phyloP scores from a whole-genome alignment of 192 early-diverging fungal genomes.

The Phycomyces nitens region DNA sequence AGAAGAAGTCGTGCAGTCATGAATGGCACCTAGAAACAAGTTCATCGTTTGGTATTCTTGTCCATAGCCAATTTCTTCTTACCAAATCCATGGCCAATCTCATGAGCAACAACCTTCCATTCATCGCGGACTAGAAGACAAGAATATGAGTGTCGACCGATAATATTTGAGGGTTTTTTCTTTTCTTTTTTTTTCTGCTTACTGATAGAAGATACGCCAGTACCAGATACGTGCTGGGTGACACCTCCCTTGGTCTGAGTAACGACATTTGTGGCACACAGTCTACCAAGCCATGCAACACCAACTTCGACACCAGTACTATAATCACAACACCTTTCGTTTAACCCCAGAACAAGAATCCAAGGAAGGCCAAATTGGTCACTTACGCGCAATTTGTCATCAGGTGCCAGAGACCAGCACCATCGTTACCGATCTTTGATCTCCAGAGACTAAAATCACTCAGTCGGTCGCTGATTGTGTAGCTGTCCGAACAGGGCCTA shows the following conservation, averaged over 20 bases:
- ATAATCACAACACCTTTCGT: not conserved
- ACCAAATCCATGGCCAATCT: conserved; percentile 83
- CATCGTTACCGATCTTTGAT: conserved; percentile 63
- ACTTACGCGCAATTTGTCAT: conserved; percentile 76
- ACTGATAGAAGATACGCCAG: conserved; percentile 80
- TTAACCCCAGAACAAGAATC: not conserved
- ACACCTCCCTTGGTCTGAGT: conserved; percentile 43
- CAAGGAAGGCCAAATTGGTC: not conserved
- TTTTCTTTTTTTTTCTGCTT: not conserved
- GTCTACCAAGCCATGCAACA: conserved; percentile 79
- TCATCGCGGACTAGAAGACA: conserved; percentile 53
- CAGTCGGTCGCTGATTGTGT: conserved; percentile 69
- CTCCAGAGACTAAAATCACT: conserved; percentile 92
- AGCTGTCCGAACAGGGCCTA: conserved; percentile 61
- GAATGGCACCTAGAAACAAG: conserved; percentile 64
- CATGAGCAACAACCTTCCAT: conserved; percentile 95
- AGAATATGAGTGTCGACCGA: not conserved
- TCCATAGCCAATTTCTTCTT: too few species aligned
- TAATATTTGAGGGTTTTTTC: too few species aligned
- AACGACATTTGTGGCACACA: conserved; percentile 59
- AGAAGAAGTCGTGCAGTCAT: conserved; percentile 76
- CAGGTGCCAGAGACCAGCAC: conserved; percentile 87
- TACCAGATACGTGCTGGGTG: conserved; percentile 66
- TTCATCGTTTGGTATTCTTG: too few species aligned
- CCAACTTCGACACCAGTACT: conserved; percentile 78